Conservation (phyloP, 805 yeast species). For the Cyberlindnera amylophila region DNA sequence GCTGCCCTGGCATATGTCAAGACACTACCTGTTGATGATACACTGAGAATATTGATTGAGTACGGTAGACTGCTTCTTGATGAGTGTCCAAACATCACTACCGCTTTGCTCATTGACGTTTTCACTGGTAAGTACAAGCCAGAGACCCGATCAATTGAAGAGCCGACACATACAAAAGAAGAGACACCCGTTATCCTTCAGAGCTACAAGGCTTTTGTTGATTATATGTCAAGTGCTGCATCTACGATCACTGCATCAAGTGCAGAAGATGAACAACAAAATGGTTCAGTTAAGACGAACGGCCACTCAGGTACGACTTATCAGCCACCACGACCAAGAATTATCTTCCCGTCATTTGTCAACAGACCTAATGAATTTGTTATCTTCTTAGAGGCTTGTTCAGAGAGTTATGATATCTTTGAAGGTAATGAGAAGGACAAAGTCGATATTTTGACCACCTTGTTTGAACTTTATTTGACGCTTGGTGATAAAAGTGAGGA, state of each 20-base stretch:
- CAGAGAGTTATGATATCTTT: conserved; percentile 70
- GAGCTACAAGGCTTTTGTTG: conserved; percentile 55
- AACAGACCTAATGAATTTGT: conserved; percentile 85
- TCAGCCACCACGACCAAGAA: conserved; percentile 85
- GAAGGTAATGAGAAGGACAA: conserved; percentile 68
- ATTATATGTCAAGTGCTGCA: conserved; percentile 42
- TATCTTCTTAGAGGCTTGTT: conserved; percentile 86
- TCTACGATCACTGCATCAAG: conserved; percentile 21
- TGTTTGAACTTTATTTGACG: conserved; percentile 76
- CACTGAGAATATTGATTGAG: conserved; percentile 64
- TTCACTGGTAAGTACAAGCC: conserved; percentile 83
- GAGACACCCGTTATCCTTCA: conserved; percentile 34
- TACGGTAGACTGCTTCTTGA: conserved; percentile 65
- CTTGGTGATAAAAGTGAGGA: conserved; percentile 42
- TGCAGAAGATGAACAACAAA: conserved; percentile 12
- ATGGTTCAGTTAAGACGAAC: conserved; percentile 4
- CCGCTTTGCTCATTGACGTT: conserved; percentile 75
- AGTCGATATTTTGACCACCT: conserved; percentile 68
- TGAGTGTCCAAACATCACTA: conserved; percentile 71
- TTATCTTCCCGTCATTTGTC: conserved; percentile 84
- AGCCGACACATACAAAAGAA: conserved; percentile 14
- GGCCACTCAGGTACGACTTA: conserved; percentile 51
- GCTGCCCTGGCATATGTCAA: conserved; percentile 62
- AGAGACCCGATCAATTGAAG: conserved; percentile 16
- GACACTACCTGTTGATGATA: conserved; percentile 71